These are phyloP conservation scores for Pulveroboletus sp. DNA, from an alignment of 1,284 basidiomycete species.

Conservation along the genomic window DNA sequence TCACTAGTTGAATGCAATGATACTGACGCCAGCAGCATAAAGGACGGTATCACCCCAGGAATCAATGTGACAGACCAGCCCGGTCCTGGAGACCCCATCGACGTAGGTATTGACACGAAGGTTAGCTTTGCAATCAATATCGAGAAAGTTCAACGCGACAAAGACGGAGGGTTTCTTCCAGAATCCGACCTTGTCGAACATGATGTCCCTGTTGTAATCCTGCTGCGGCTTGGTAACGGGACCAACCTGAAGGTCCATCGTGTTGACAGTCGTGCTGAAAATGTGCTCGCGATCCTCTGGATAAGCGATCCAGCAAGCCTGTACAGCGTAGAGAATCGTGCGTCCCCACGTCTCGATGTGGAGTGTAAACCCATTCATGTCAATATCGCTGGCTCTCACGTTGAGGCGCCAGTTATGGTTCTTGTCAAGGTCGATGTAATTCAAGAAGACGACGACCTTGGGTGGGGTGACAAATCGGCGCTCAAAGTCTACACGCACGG, in stretches of 20 bases:
- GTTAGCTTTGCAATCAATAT: slow-evolving; percentile 13
- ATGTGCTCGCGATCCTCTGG: slow-evolving; percentile 28
- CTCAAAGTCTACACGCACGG: slow-evolving; percentile 19
- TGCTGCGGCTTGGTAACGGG: slow-evolving; percentile 1
- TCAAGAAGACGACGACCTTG: slow-evolving; percentile 25
- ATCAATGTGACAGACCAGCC: slow-evolving; percentile 21
- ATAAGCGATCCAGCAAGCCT: slow-evolving; percentile 26
- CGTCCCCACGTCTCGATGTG: slow-evolving; percentile 16
- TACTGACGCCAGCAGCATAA: slow-evolving; percentile 15
- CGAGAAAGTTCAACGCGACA: slow-evolving; percentile 19
- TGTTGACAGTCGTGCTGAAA: slow-evolving; percentile 19
- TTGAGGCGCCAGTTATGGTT: slow-evolving; percentile 15
- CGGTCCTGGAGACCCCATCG: slow-evolving; percentile 11
- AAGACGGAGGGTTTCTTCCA: slow-evolving; percentile 24
- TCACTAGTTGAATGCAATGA: slow-evolving; percentile 22
- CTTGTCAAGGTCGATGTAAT: slow-evolving; percentile 19
- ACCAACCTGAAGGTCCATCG: slow-evolving; percentile 8
- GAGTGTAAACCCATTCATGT: slow-evolving; percentile 22
- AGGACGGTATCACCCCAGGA: slow-evolving; percentile 22
- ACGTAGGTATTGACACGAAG: slow-evolving; percentile 23
- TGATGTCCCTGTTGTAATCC: slow-evolving; percentile 3
- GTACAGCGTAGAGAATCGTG: slow-evolving; percentile 9
- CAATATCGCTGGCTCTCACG: slow-evolving; percentile 12
- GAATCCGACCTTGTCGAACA: slow-evolving; percentile 13
- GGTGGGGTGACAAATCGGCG: slow-evolving; percentile 27